These are phyloP conservation scores for Arthrobotrys conoides DNA, from an alignment of 2,329 filamentous ascomycete genomes.

Conservation along the genomic window DNA sequence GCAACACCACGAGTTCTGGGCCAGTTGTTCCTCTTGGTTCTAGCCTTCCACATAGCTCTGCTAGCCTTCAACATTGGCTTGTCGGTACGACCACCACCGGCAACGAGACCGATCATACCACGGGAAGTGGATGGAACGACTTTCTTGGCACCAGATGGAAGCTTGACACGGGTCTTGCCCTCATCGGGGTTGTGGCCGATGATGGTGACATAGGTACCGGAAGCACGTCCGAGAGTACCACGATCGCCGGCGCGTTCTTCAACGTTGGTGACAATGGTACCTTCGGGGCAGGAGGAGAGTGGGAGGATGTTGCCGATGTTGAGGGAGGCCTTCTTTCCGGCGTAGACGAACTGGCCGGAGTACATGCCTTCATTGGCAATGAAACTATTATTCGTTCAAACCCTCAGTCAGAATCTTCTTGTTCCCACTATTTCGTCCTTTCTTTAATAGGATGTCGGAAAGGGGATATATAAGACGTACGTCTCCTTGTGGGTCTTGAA, in stretches of 20 bases:
- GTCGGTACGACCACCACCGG: slow-evolving; percentile 99
- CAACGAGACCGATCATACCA: slow-evolving; percentile 99
- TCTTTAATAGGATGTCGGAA: too few species aligned
- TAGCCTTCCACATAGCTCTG: slow-evolving; percentile 99
- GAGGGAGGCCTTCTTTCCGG: slow-evolving; percentile 97
- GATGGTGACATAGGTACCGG: slow-evolving; percentile 99
- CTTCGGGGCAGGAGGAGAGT: slow-evolving; percentile 93
- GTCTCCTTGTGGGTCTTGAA: slow-evolving; percentile 99
- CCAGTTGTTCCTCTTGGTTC: slow-evolving; percentile 99
- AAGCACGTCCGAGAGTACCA: slow-evolving; percentile 94
- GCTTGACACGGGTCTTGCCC: slow-evolving; percentile 99
- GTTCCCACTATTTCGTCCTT: neutral
- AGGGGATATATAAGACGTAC: slow-evolving; percentile 49
- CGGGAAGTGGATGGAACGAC: slow-evolving; percentile 90
- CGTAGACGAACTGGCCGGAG: slow-evolving; percentile 99
- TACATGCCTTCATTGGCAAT: slow-evolving; percentile 99
- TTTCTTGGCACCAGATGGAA: slow-evolving; percentile 96
- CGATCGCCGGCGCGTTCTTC: slow-evolving; percentile 99
- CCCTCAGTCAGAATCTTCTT: slow-evolving; percentile 6
- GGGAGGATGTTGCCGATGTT: slow-evolving; percentile 98
- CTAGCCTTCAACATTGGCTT: slow-evolving; percentile 99
- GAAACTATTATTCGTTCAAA: slow-evolving; percentile 71
- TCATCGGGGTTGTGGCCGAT: slow-evolving; percentile 98
- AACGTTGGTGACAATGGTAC: slow-evolving; percentile 99
- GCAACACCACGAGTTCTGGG: slow-evolving; percentile 99